Conservation (phyloP, 2,329 filamentous ascomycete species). For the Cercospora sp. region DNA sequence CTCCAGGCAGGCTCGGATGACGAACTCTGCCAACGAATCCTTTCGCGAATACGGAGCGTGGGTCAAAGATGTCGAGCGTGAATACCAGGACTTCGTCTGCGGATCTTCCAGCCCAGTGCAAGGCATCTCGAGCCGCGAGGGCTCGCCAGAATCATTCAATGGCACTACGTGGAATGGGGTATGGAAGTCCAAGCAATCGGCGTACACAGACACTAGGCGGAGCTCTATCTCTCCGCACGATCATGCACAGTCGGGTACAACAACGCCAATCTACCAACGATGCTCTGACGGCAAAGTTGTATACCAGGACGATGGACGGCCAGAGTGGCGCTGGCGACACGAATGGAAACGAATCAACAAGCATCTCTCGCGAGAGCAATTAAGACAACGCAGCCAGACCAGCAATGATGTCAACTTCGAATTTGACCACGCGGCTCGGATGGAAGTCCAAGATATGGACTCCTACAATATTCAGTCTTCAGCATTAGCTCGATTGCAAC, state of each 20-base stretch:
- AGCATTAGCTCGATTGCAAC: constrained; percentile 15
- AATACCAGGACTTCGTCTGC: constrained; percentile 9
- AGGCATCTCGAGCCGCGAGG: not conserved
- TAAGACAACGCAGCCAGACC: not conserved
- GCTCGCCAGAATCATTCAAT: not conserved
- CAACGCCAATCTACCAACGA: constrained; percentile 10
- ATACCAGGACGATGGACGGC: constrained; percentile 11
- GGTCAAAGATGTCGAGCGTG: constrained; percentile 11
- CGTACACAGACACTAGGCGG: not conserved
- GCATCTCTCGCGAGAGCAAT: constrained; percentile 1
- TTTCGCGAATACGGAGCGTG: not conserved
- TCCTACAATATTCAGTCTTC: not conserved
- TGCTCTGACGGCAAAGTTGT: constrained; percentile 17
- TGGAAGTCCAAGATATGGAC: not conserved
- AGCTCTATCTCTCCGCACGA: not conserved
- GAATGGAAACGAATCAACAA: constrained; percentile 17
- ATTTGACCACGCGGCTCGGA: not conserved
- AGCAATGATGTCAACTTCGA: constrained; percentile 1
- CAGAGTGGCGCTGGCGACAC: constrained; percentile 19
- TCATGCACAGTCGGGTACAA: not conserved
- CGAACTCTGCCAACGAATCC: not conserved
- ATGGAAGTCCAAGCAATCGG: not conserved
- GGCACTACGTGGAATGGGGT: not conserved
- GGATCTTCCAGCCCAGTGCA: not conserved
- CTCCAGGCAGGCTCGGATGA: not conserved